These are phyloP conservation scores for Ophiognomonia clavigignenti-juglandacearum DNA, from an alignment of 2,329 filamentous ascomycete species.

Conservation along the genomic window DNA sequence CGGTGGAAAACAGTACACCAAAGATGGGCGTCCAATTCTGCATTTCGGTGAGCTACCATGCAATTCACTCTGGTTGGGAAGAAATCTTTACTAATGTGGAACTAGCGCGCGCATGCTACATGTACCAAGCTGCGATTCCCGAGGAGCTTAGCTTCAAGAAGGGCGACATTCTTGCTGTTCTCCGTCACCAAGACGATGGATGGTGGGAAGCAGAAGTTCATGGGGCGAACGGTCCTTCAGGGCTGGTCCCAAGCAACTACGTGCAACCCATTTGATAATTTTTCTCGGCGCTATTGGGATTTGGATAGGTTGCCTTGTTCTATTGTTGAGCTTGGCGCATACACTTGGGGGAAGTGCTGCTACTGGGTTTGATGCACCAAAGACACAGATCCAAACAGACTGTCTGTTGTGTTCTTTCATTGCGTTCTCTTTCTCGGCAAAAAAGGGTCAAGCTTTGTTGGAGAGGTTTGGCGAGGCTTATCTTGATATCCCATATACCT, in stretches of 20 bases:
- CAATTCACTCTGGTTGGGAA: constrained; percentile 2
- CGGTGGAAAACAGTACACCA: constrained; percentile 72
- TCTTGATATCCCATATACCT: not conserved
- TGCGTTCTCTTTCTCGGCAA: not conserved
- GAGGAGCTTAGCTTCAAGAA: constrained; percentile 92
- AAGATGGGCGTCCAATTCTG: constrained; percentile 80
- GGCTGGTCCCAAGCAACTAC: constrained; percentile 66
- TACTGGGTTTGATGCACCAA: too few species aligned
- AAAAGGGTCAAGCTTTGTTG: not conserved
- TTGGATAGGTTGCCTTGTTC: not conserved
- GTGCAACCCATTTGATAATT: constrained; percentile 40
- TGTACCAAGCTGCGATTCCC: constrained; percentile 90
- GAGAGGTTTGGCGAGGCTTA: not conserved
- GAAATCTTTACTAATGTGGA: not conserved
- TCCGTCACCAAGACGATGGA: constrained; percentile 91
- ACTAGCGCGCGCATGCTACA: constrained; percentile 85
- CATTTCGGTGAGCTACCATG: constrained; percentile 75
- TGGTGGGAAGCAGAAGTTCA: constrained; percentile 99
- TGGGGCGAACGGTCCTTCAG: constrained; percentile 53
- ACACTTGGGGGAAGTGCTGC: too few species aligned
- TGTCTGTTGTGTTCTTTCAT: not conserved
- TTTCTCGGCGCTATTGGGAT: not conserved
- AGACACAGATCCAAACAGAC: constrained; percentile 2
- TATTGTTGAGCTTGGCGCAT: too few species aligned
- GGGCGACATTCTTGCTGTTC: constrained; percentile 82